These are phyloP conservation scores for Solanum aculeatissimum DNA, from an alignment of 305 asterid species.

Conservation along the genomic window DNA sequence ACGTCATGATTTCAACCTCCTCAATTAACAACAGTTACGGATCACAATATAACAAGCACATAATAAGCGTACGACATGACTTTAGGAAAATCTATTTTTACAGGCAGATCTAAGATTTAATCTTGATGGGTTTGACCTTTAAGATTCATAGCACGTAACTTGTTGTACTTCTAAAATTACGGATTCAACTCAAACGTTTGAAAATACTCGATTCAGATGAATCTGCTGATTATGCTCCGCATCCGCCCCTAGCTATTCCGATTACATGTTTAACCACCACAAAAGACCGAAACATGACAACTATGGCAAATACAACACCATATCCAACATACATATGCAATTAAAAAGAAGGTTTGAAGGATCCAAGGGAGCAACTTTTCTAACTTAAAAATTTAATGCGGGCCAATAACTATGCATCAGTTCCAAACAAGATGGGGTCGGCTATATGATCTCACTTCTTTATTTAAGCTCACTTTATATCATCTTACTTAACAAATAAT, in stretches of 20 bases:
- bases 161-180: neutral
- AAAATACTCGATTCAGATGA: neutral
- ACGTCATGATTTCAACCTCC: neutral
- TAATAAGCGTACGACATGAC: neutral
- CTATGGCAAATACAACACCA: neutral
- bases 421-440: neutral
- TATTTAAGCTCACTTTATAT: neutral
- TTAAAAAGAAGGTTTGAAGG: neutral
- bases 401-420: neutral
- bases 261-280: neutral
- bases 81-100: neutral
- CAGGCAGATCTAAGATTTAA: neutral
- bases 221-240: neutral
- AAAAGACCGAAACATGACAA: neutral
- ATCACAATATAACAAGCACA: neutral
- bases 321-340: neutral
- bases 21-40: neutral
- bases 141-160: neutral
- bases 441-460: neutral
- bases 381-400: neutral
- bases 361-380: neutral
- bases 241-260: neutral
- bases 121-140: neutral
- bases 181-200: neutral
- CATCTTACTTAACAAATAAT: neutral